phyloP scores from a whole-genome alignment of 768 basidiomycete genomes.

The Panellus pusillus region DNA sequence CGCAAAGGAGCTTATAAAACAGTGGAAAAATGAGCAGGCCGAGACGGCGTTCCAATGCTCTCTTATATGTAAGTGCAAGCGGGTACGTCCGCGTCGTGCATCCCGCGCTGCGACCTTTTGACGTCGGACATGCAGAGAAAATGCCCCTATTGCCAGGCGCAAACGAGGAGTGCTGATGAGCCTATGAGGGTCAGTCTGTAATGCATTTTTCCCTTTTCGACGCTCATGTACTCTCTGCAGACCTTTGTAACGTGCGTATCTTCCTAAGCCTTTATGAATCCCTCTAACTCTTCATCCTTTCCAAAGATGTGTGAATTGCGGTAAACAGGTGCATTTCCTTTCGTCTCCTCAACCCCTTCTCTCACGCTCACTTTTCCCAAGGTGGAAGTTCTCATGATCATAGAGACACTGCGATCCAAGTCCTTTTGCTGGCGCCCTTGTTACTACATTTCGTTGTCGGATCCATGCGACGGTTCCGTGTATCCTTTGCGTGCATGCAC shows the following conservation, averaged over 20 bases:
- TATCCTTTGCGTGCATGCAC: no score
- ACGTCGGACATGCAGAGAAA: conserved; percentile 47
- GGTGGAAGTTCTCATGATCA: conserved; percentile 70
- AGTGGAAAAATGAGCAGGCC: conserved; percentile 88
- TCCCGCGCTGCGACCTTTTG: conserved; percentile 14
- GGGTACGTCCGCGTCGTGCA: conserved; percentile 45
- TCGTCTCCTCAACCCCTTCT: not conserved
- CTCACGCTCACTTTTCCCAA: conserved; percentile 16
- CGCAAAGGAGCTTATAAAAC: conserved; percentile 88
- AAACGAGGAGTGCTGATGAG: conserved; percentile 97
- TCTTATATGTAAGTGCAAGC: conserved; percentile 92
- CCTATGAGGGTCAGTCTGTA: conserved; percentile 84
- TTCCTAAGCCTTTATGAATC: conserved; percentile 1
- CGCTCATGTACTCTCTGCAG: conserved; percentile 33
- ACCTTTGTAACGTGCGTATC: conserved; percentile 81
- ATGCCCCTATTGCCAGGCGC: conserved; percentile 92
- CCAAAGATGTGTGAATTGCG: conserved; percentile 64
- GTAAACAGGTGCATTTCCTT: conserved; percentile 45
- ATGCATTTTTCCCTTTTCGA: conserved; percentile 1
- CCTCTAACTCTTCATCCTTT: conserved; percentile 6
- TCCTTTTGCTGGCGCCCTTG: no score
- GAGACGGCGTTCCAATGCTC: conserved; percentile 98
- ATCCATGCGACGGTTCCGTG: no score
- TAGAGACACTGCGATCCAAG: conserved; percentile 26
- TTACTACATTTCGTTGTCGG: no score